Evolutionary conservation across 139 green algal species (phyloP).

Genomic region (Medakamo hakoo): DNA sequence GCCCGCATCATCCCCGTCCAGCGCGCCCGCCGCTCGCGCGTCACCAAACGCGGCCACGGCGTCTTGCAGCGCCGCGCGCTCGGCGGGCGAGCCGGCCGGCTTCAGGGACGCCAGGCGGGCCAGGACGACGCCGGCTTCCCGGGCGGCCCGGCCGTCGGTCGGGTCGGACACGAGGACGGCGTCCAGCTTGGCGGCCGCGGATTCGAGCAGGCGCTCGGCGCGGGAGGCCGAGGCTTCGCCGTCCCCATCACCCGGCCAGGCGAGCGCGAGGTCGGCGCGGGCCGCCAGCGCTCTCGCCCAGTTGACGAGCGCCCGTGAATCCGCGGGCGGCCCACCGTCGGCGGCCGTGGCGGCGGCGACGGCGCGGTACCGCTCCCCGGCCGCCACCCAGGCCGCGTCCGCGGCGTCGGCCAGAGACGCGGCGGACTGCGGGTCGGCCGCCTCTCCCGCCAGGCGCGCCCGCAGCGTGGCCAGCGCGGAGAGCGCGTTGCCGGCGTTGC

Average conservation of each 20-base stretch:
- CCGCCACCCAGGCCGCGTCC: neutral
- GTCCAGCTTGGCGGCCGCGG: conserved; percentile 9
- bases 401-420: neutral
- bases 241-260: too few relatives aligned
- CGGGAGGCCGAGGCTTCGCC: too few relatives aligned
- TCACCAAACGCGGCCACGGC: conserved; percentile 5
- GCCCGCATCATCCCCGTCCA: conserved; percentile 5
- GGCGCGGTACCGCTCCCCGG: neutral
- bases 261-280: conserved; percentile 4
- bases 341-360: conserved; percentile 2
- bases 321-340: neutral
- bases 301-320: conserved; percentile 7
- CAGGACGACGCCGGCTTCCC: neutral
- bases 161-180: conserved; percentile 8
- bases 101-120: neutral
- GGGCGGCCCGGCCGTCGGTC: neutral
- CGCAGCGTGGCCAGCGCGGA: conserved; percentile 5
- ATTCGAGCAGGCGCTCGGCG: conserved; percentile 5
- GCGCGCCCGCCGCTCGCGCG: neutral
- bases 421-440: neutral
- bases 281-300: conserved; percentile 11
- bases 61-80: neutral
- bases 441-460: neutral
- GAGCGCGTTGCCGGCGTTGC: conserved; percentile 18
- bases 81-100: neutral